Base-by-base conservation (phyloP, 2,329 filamentous ascomycete genomes). In the Dothideomycetes sp. region DNA sequence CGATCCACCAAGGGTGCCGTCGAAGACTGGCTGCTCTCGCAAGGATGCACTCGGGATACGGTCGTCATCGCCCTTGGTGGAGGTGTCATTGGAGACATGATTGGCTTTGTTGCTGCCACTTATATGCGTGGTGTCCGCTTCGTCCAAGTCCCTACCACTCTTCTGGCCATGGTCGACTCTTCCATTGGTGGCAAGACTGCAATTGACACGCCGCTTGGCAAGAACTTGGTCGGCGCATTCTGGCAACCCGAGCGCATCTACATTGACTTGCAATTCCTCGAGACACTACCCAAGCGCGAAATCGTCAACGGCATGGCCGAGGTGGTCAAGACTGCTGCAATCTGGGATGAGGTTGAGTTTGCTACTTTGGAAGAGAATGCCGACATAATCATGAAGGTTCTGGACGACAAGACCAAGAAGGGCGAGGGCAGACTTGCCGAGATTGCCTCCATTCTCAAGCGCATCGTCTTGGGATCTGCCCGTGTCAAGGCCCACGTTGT, bases 261-360 rank as follows among this genome's bases (percentile, higher is more conserved):
- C 63, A 88, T 98, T 52, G 91, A 98, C 60, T 70, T 96, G 45
- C 74, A 79, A 41, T 96, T 98, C 56, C 70, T 98, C 40, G 85
- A 94, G 57, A 94, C 87, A 1, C 69, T 98, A 15, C 88, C 89
- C 1, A 79, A 81, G 48, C 75, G 91, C 49, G 89, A 98, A 63
- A 89, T 98, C 56, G 87, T 95, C 63, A 98, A 98, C 59, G 91
- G 91, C 45, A 95, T 98, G 89, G 91, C 89, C 18, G 91, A 98
- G 66, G 89, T 98, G 19, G 49, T 55, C 31, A 58, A 73, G 74
- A 98, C 91, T 3, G 91, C 91, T 3, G 91, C 91, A 39, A 96
- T 98, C 52, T 95, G 89, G 77, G 78, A 94, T 53, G 86, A 93
- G 61, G 64, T 71, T 8, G 89, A 95, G 55, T 98, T 98, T 57